Conservation (phyloP, 2,329 filamentous ascomycete species). For the Talaromyces funiculosus region DNA sequence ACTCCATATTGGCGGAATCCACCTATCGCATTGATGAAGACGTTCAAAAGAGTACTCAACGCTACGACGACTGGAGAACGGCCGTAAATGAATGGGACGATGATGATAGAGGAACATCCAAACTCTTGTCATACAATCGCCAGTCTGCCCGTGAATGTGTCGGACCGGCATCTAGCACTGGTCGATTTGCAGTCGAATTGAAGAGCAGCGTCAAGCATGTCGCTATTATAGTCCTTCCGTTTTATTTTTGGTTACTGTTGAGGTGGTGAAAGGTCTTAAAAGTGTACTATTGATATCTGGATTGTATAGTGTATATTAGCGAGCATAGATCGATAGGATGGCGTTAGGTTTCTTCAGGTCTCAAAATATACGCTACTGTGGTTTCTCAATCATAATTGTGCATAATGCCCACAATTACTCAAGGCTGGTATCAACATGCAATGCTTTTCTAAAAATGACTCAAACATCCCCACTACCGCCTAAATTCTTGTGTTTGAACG, state of each 20-base stretch:
- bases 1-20: not conserved
- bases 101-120: constrained; percentile 27
- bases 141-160: constrained; percentile 16
- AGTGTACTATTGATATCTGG: not conserved
- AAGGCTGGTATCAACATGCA: no score
- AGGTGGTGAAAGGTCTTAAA: not conserved
- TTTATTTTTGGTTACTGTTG: constrained; percentile 54
- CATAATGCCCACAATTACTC: no score
- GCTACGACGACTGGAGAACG: constrained; percentile 11
- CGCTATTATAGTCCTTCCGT: constrained; percentile 55
- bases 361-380: not conserved
- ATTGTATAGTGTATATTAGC: constrained; percentile 5
- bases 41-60: constrained; percentile 7
- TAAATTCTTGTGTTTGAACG: not conserved
- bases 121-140: constrained; percentile 3
- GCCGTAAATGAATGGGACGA: constrained; percentile 10
- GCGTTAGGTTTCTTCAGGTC: not conserved
- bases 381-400: not conserved
- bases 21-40: constrained; percentile 9
- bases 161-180: constrained; percentile 39
- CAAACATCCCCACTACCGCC: no score
- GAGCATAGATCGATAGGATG: constrained; percentile 1
- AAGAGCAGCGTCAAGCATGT: constrained; percentile 47
- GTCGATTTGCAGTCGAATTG: constrained; percentile 58
- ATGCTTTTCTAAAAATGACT: no score